A percentile compares a stretch with the other conserved stretches of the same genome.
Conservation (phyloP, 2,329 filamentous ascomycete species). For the Trichophyton simii region DNA sequence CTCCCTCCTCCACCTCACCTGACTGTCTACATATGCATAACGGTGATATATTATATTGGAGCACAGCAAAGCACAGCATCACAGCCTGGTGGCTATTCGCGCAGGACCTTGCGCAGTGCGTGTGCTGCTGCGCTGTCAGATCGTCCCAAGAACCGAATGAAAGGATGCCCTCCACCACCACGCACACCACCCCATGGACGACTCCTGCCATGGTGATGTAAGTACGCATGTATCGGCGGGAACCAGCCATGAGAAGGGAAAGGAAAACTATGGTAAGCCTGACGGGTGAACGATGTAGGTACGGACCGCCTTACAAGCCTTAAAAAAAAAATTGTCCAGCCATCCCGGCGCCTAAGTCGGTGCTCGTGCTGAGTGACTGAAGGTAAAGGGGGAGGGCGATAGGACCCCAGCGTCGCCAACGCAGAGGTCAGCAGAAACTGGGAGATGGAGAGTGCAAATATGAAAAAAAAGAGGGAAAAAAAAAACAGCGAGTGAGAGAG, state of each 20-base stretch:
- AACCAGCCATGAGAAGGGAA: background rate
- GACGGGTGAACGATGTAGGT: background rate
- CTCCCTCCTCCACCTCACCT: background rate
- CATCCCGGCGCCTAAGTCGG: background rate
- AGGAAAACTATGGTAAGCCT: background rate
- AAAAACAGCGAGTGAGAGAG: background rate
- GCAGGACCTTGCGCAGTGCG: slow-evolving; percentile 2
- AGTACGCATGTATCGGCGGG: no score
- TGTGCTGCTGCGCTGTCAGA: slow-evolving; percentile 2
- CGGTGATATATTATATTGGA: background rate
- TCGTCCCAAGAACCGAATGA: slow-evolving; percentile 2
- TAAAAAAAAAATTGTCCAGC: background rate
- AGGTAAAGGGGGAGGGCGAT: slow-evolving; percentile 9
- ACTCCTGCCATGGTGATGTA: no score
- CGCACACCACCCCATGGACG: background rate
- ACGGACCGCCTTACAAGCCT: slow-evolving; percentile 2
- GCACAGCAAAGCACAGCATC: background rate
- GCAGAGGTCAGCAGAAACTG: slow-evolving; percentile 10
- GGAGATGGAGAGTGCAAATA: background rate
- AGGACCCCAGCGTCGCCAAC: slow-evolving; percentile 9
- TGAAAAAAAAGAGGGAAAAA: background rate
- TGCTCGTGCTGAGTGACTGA: background rate
- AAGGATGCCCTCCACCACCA: background rate
- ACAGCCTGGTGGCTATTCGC: background rate
- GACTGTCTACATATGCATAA: background rate